Conservation (phyloP, 257 asterid species). For the Solanum paucissectum region DNA sequence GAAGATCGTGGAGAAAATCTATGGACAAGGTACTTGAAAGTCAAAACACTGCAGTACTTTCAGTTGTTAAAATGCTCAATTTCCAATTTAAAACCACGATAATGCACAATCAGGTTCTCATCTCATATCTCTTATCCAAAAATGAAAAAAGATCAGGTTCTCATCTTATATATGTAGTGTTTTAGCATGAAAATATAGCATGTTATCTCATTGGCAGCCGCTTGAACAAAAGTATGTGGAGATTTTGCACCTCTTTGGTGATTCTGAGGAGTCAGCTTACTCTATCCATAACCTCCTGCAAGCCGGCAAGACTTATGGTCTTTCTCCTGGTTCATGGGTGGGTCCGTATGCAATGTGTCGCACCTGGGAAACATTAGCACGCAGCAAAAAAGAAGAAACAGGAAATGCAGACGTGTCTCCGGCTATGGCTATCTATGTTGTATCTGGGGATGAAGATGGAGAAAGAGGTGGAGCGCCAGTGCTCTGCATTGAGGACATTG, state of each 20-base stretch:
- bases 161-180: background rate
- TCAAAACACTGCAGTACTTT: background rate
- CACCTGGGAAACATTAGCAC: constrained; percentile 80
- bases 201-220: constrained; percentile 37
- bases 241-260: constrained; percentile 79
- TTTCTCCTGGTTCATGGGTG: constrained; percentile 96
- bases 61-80: constrained; percentile 3
- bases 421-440: constrained; percentile 60
- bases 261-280: constrained; percentile 65
- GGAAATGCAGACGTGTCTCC: constrained; percentile 29
- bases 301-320: constrained; percentile 82
- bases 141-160: background rate
- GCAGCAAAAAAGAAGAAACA: constrained; percentile 31
- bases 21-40: constrained; percentile 41
- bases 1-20: constrained; percentile 93
- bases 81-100: background rate
- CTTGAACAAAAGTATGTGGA: constrained; percentile 52
- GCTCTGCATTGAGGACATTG: constrained; percentile 62
- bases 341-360: constrained; percentile 99
- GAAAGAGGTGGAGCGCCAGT: constrained; percentile 99
- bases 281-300: constrained; percentile 94
- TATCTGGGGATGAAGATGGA: constrained; percentile 97
- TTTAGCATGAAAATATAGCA: background rate
- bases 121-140: background rate
- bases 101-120: background rate